Evolutionary conservation across 2,329 filamentous ascomycete genomes (phyloP), one percentile per base, ranked within the genome.

Genomic region (Rasamsonia emersonii): DNA sequence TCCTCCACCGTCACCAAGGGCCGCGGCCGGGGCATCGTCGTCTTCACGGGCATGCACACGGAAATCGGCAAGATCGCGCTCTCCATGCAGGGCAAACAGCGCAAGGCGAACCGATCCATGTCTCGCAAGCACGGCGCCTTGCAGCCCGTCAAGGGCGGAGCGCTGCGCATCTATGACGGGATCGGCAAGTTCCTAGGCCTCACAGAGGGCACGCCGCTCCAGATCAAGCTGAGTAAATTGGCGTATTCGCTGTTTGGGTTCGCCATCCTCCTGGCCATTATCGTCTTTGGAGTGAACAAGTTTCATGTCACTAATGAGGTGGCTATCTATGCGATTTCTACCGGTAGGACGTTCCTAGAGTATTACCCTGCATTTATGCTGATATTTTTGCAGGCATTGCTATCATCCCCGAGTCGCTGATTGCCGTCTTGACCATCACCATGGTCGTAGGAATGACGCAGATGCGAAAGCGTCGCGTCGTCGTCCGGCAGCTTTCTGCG

Each of bases 161-260:
- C 65, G 15, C 56, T 68, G 23, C 67, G 65, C 11, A 51, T 58
- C 17, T 65, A 58, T 41, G 68, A 73, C 47, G 58, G 58, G 14
- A 46, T 70, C 38, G 67, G 70, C 26, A 64, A 65, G 39, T 73
- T 79, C 40, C 59, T 79, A 25, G 74, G 75, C 30, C 61, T 79
- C 34, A 71, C 66, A 29, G 69, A 82, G 33, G 86, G 86, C 30
- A 93, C 86, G 1, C 86, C 86, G 1, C 67, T 94, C 27, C 85
- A 93, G 61, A 79, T 81, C 43, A 89, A 84, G 50, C 70, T 94
- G 31, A 85, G 82, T 62, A 86, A 88, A 58, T 79, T 94, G 49
- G 86, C 86, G 17, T 77, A 91, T 25, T 54, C 85, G 3, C 73
- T 93, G 2, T 93, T 93, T 50, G 77, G 70, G 28, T 72, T 86